Evolutionary conservation across 768 basidiomycete species (phyloP), one percentile per base, ranked within the genome.

Genomic region (Gelatoporia subvermispora): DNA sequence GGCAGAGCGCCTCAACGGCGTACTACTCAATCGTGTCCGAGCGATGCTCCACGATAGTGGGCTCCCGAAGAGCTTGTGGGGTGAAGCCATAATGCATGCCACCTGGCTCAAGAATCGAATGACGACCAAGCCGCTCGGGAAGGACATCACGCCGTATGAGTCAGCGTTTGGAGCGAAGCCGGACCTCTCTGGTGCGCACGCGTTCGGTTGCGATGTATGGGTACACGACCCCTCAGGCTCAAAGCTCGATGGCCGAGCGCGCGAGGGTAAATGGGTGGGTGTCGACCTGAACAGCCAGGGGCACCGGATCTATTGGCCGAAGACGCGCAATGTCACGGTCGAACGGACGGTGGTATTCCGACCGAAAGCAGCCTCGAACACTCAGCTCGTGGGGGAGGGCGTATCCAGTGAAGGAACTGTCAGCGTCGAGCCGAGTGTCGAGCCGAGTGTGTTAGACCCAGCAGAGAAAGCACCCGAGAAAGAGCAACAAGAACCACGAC

Each of bases 31-130:
- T 35, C 22, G 48, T 2, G 57, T 54, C 1, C 55, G 59, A 9
- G 62, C 64, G 0, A 65, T 70, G 60, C 54, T 65, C 62, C 62
- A 9, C 46, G n/a, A n/a, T n/a, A n/a, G n/a, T n/a, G n/a, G n/a
- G n/a, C n/a, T n/a, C n/a, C n/a, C n/a, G n/a, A n/a, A 59, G 16
- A 53, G 24, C n/a, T 53, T 66, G 4, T 66, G 68, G 68, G 54
- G 51, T 4, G 65, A 68, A 37, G 66, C 65, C 0, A 25, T 62
- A 0, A 41, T 47, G 3, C 57, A 65, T 45, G 53, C 55, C 13
- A 34, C 57, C 36, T 62, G 52, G 43, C 36, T 59, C 10, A 56
- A 55, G 49, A 62, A 62, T 31, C 37, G 51, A 2, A 47, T 48
- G 13, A 44, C 55, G 9, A 58, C 58, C 0, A 45, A 42, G 1